Percentiles rank a stretch among this genome's conserved stretches.
These are phyloP conservation scores for Orbilia javanica DNA, from an alignment of 2,329 filamentous ascomycete species.

Conservation along the genomic window DNA sequence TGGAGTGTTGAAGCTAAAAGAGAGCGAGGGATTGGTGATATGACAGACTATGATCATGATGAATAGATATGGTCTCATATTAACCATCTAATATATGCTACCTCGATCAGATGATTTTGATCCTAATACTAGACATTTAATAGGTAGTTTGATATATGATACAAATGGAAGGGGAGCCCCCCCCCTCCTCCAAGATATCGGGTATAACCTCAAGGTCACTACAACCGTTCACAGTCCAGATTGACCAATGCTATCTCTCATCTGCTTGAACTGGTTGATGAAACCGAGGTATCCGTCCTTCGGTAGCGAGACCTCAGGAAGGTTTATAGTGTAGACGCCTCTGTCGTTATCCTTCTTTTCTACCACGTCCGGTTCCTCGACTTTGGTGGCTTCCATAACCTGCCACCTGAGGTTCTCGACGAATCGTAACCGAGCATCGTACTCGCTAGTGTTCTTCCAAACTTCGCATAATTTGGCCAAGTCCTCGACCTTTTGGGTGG, in stretches of 20 bases:
- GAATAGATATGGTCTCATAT: conserved; percentile 14
- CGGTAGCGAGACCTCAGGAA: conserved; percentile 64
- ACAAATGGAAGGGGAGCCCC: background rate
- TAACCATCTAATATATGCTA: conserved; percentile 6
- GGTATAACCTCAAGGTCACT: background rate
- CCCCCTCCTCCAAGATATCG: background rate
- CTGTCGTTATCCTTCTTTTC: conserved; percentile 62
- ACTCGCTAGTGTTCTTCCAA: conserved; percentile 96
- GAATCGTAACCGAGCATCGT: conserved; percentile 84
- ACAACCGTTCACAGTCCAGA: conserved; percentile 37
- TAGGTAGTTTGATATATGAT: background rate
- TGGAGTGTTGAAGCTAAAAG: conserved; percentile 59
- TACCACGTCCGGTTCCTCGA: conserved; percentile 67
- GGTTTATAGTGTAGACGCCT: conserved; percentile 63
- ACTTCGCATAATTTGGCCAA: conserved; percentile 81
- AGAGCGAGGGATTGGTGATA: conserved; percentile 48
- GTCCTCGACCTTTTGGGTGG: conserved; percentile 79
- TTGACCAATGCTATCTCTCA: conserved; percentile 66
- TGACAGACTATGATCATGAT: conserved; percentile 50
- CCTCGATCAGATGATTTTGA: background rate
- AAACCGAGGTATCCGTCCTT: conserved; percentile 68
- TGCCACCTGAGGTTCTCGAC: conserved; percentile 84
- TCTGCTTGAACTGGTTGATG: conserved; percentile 74
- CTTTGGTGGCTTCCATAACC: conserved; percentile 78
- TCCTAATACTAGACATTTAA: no score